A percentile compares a stretch with the other conserved stretches of the same genome.
phyloP scores from a whole-genome alignment of 805 yeast species.

The Ogataea haglerorum region DNA sequence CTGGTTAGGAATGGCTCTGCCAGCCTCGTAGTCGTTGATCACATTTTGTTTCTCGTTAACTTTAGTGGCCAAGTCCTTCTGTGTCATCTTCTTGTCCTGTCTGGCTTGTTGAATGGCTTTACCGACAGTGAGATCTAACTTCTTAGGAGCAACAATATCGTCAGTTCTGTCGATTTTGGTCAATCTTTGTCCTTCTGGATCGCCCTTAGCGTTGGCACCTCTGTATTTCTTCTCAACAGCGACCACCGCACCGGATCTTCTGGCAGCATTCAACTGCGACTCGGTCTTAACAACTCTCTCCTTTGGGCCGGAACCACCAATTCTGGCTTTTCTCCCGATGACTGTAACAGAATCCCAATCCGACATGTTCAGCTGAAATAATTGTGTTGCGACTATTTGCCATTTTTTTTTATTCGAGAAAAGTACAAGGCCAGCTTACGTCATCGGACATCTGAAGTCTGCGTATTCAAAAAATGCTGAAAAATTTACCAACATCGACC shows the following conservation, averaged over 20 bases:
- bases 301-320: conserved; percentile 80
- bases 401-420: conserved; percentile 10
- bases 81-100: conserved; percentile 83
- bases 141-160: conserved; percentile 90
- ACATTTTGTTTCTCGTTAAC: conserved; percentile 95
- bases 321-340: conserved; percentile 85
- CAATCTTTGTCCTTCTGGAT: conserved; percentile 91
- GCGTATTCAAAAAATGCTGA: background rate
- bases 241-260: conserved; percentile 85
- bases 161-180: conserved; percentile 91
- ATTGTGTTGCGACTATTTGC: conserved; percentile 4
- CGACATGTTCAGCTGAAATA: conserved; percentile 27
- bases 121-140: conserved; percentile 80
- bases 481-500: conserved; percentile 5
- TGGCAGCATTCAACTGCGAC: conserved; percentile 84
- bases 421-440: conserved; percentile 2
- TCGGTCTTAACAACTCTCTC: conserved; percentile 76
- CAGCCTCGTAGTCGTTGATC: conserved; percentile 94
- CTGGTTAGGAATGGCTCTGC: conserved; percentile 95
- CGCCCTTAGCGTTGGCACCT: conserved; percentile 54
- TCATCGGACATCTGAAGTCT: background rate
- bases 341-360: conserved; percentile 94
- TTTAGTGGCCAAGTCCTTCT: conserved; percentile 94
- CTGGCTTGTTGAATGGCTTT: conserved; percentile 82
- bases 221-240: conserved; percentile 93